phyloP scores from a whole-genome alignment of 1,284 basidiomycete species.

The Pholiota adiposa region DNA sequence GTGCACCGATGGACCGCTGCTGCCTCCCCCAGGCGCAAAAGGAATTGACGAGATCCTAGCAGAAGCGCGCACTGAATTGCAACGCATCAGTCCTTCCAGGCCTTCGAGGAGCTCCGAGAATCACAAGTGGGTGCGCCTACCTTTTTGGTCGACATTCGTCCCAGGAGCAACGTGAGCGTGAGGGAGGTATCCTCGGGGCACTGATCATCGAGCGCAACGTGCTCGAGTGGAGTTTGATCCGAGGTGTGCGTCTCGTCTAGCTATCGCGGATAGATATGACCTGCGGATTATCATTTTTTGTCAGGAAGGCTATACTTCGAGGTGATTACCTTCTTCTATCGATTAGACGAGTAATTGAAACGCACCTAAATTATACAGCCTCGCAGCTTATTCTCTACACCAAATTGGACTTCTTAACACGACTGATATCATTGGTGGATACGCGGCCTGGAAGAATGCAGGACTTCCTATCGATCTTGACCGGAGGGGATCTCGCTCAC shows the following conservation, averaged over 20 bases:
- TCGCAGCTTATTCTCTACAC: conserved; percentile 69
- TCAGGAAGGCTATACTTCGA: conserved; percentile 69
- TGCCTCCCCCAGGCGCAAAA: conserved; percentile 64
- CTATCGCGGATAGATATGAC: conserved; percentile 73
- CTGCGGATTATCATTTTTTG: conserved; percentile 71
- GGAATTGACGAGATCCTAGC: conserved; percentile 58
- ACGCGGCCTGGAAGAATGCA: conserved; percentile 67
- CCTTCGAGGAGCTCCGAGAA: conserved; percentile 61
- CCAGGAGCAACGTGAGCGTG: conserved; percentile 52
- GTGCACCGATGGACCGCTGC: conserved; percentile 57
- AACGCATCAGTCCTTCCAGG: conserved; percentile 65
- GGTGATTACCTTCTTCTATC: conserved; percentile 27
- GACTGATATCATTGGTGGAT: conserved; percentile 77
- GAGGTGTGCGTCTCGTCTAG: conserved; percentile 53
- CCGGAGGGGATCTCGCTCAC: conserved; percentile 23
- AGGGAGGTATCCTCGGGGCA: conserved; percentile 64
- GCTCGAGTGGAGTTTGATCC: conserved; percentile 80
- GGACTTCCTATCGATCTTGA: conserved; percentile 53
- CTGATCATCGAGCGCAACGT: conserved; percentile 71
- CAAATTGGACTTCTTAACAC: conserved; percentile 71
- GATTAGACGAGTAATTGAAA: not conserved
- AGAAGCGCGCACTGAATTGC: conserved; percentile 60
- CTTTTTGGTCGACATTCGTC: conserved; percentile 79
- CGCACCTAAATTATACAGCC: conserved; percentile 34
- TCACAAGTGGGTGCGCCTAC: conserved; percentile 57